phyloP scores from a whole-genome alignment of 495 filamentous ascomycete genomes.

The Xylaria scruposa region DNA sequence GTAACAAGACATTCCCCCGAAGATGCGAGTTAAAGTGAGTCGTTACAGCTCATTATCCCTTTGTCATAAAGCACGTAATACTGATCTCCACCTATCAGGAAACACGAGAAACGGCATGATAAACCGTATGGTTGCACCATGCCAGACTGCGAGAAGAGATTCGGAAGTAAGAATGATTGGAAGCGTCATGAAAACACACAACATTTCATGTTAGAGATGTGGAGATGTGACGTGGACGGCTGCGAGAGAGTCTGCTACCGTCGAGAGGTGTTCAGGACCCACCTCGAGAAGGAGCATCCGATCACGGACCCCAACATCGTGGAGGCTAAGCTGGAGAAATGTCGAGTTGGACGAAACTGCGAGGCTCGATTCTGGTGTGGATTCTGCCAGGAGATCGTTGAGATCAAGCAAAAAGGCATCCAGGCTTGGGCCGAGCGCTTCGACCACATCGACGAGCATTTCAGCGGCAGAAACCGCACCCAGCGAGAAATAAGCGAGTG shows the following conservation, averaged over 20 bases:
- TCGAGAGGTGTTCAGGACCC: conserved; percentile 64
- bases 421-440: conserved; percentile 78
- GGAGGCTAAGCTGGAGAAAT: conserved; percentile 56
- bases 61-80: not conserved
- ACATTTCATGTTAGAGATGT: conserved; percentile 77
- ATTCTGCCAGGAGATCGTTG: conserved; percentile 71
- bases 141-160: conserved; percentile 71
- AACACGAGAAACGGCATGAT: conserved; percentile 86
- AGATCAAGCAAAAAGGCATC: conserved; percentile 59
- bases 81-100: conserved; percentile 57
- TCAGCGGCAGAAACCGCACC: conserved; percentile 49
- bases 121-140: conserved; percentile 91
- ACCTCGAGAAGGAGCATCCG: conserved; percentile 63
- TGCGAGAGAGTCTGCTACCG: conserved; percentile 69
- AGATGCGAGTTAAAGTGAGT: conserved; percentile 76
- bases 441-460: conserved; percentile 88
- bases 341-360: conserved; percentile 72
- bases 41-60: not conserved
- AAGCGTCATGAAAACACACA: conserved; percentile 93
- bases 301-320: conserved; percentile 50
- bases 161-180: conserved; percentile 96
- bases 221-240: conserved; percentile 68
- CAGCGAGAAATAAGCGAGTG: conserved; percentile 46
- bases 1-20: conserved; percentile 61
- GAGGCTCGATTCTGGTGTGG: conserved; percentile 87